Evolutionary conservation across 2,329 filamentous ascomycete genomes (phyloP).

Genomic region (Fusarium pseudocircinatum): DNA sequence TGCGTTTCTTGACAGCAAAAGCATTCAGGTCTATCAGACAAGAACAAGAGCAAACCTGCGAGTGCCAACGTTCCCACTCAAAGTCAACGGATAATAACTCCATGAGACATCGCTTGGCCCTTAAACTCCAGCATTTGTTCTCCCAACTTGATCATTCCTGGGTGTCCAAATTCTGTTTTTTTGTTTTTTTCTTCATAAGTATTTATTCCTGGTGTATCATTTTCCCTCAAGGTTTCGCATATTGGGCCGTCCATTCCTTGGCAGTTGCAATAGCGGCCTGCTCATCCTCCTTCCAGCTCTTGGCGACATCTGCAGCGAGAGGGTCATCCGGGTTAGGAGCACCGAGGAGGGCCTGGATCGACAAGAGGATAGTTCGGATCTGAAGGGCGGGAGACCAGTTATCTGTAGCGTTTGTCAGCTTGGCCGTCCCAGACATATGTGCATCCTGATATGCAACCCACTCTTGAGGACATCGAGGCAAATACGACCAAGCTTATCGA

Average conservation of each 20-base stretch:
- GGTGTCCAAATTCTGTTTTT: slow-evolving; percentile 9
- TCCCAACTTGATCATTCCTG: slow-evolving; percentile 3
- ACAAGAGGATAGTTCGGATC: slow-evolving; percentile 97
- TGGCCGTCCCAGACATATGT: neutral
- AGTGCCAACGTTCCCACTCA: slow-evolving; percentile 26
- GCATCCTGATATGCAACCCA: slow-evolving; percentile 53
- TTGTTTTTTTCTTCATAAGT: neutral
- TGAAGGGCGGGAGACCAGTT: slow-evolving; percentile 99
- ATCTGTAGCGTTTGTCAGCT: slow-evolving; percentile 62
- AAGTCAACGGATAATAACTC: slow-evolving; percentile 22
- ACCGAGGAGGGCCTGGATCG: slow-evolving; percentile 94
- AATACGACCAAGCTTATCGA: slow-evolving; percentile 96
- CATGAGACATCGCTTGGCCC: slow-evolving; percentile 24
- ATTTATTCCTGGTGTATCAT: slow-evolving; percentile 8
- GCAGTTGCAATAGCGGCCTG: slow-evolving; percentile 91
- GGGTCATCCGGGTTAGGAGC: slow-evolving; percentile 98
- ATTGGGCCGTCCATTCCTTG: slow-evolving; percentile 88
- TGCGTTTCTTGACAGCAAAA: slow-evolving; percentile 14
- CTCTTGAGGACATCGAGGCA: slow-evolving; percentile 98
- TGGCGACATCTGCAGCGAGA: slow-evolving; percentile 96
- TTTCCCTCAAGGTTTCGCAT: slow-evolving; percentile 66
- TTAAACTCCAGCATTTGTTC: slow-evolving; percentile 32
- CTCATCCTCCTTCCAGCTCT: slow-evolving; percentile 98
- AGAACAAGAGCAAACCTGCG: slow-evolving; percentile 26
- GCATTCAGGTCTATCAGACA: slow-evolving; percentile 26